Percentiles rank a stretch among this genome's conserved stretches.
Evolutionary conservation across 2,329 filamentous ascomycete genomes (phyloP).

Genomic region (Tolypocladium guangdongense): DNA sequence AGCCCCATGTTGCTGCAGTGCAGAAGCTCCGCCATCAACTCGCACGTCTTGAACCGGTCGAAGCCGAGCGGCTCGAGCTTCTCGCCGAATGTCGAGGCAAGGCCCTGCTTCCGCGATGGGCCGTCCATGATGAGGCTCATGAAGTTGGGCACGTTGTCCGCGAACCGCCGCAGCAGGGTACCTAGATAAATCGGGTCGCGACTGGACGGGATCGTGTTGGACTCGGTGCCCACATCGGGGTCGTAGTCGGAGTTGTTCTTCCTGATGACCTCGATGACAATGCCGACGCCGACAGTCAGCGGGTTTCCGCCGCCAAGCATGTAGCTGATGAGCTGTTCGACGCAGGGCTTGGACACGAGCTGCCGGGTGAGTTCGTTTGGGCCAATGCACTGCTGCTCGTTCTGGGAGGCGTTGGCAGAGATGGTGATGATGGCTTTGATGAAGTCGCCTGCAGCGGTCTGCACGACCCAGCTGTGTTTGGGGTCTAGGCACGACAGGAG

Average conservation of each 20-base stretch:
- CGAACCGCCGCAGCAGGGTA: slow-evolving; percentile 78
- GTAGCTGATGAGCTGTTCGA: slow-evolving; percentile 73
- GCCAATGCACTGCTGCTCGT: slow-evolving; percentile 97
- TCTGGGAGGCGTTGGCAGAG: slow-evolving; percentile 93
- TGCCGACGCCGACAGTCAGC: slow-evolving; percentile 89
- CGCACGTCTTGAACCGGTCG: slow-evolving; percentile 96
- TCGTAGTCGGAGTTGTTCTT: slow-evolving; percentile 99
- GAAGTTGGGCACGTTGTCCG: slow-evolving; percentile 83
- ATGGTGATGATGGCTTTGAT: slow-evolving; percentile 98
- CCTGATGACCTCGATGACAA: slow-evolving; percentile 94
- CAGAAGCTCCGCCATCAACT: slow-evolving; percentile 92
- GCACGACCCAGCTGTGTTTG: slow-evolving; percentile 77
- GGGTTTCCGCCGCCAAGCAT: slow-evolving; percentile 94
- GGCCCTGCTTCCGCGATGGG: slow-evolving; percentile 58
- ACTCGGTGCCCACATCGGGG: slow-evolving; percentile 74
- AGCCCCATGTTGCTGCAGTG: slow-evolving; percentile 99
- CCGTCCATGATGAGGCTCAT: slow-evolving; percentile 81
- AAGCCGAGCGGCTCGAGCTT: slow-evolving; percentile 93
- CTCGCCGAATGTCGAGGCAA: slow-evolving; percentile 80
- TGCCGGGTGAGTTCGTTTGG: slow-evolving; percentile 94
- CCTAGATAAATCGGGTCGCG: slow-evolving; percentile 94
- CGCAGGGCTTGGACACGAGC: slow-evolving; percentile 76
- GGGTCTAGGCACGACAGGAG: slow-evolving; percentile 80
- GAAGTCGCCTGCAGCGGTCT: slow-evolving; percentile 94
- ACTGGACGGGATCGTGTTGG: slow-evolving; percentile 67